These are phyloP conservation scores for Brassica balearica DNA, from an alignment of 441 rosid species.

Conservation along the genomic window DNA sequence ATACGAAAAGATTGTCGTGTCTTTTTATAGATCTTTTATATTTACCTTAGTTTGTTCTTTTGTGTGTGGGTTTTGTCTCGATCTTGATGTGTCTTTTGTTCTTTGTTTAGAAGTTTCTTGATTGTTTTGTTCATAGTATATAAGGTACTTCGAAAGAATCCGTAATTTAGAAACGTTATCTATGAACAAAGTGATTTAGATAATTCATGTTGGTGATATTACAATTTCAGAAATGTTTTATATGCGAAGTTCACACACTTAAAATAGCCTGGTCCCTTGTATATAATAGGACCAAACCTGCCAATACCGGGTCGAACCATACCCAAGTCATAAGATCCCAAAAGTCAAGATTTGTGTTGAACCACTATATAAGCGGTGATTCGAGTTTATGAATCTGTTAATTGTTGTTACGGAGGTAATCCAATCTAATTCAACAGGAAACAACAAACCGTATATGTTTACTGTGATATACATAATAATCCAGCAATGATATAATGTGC, in stretches of 20 bases:
- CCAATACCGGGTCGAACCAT: not conserved
- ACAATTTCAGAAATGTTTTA: not conserved
- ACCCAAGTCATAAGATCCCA: not conserved
- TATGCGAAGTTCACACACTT: slow-evolving; percentile 1
- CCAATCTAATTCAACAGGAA: not conserved
- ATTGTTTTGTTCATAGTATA: slow-evolving; percentile 9
- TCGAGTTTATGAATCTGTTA: not conserved
- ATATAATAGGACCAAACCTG: not conserved
- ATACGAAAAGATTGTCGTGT: slow-evolving; percentile 42
- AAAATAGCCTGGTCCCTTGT: not conserved
- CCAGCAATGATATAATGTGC: not conserved
- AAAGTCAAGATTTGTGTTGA: not conserved
- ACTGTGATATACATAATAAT: not conserved
- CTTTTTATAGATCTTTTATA: slow-evolving; percentile 33
- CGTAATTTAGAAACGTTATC: not conserved
- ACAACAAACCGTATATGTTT: not conserved
- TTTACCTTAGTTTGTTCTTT: slow-evolving; percentile 1
- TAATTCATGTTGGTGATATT: not conserved
- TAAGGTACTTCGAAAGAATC: not conserved
- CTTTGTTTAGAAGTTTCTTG: slow-evolving; percentile 17
- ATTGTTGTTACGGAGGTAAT: not conserved
- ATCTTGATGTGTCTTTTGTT: slow-evolving; percentile 3
- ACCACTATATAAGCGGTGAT: not conserved
- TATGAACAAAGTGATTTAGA: not conserved
- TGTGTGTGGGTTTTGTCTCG: slow-evolving; percentile 14